phyloP scores from a whole-genome alignment of 2,329 filamentous ascomycete genomes.

The Drechslerella coelobrocha region DNA sequence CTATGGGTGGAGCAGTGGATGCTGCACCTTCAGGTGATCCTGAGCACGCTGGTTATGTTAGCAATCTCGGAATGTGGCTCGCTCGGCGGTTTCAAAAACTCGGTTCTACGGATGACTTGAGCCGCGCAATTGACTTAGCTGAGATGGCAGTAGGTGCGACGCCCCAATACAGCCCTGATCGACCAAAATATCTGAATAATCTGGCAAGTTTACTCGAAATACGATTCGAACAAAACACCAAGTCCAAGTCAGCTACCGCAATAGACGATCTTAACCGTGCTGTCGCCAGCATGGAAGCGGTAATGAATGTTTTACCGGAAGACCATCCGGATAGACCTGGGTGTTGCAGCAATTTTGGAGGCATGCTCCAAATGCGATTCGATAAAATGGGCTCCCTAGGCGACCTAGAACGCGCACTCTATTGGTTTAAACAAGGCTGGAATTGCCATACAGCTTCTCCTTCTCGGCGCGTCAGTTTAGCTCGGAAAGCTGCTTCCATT shows the following conservation, averaged over 20 bases:
- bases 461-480: background rate
- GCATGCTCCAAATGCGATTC: slow-evolving; percentile 8
- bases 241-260: background rate
- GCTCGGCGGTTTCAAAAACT: background rate
- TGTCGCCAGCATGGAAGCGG: slow-evolving; percentile 2
- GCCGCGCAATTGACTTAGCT: slow-evolving; percentile 1
- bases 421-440: slow-evolving; percentile 7
- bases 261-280: slow-evolving; percentile 24
- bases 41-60: background rate
- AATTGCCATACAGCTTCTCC: slow-evolving; percentile 4
- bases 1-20: background rate
- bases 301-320: background rate
- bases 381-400: background rate
- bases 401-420: slow-evolving; percentile 17
- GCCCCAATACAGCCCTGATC: slow-evolving; percentile 1
- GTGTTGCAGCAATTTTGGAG: slow-evolving; percentile 1
- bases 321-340: background rate
- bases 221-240: slow-evolving; percentile 7
- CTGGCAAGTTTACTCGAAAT: background rate
- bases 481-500: background rate
- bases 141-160: slow-evolving; percentile 1
- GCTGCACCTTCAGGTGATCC: background rate
- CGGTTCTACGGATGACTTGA: slow-evolving; percentile 3
- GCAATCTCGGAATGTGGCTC: slow-evolving; percentile 7
- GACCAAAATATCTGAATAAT: background rate